Base-by-base conservation (phyloP, 2,329 filamentous ascomycete genomes). In the Eurotiales sp. region DNA sequence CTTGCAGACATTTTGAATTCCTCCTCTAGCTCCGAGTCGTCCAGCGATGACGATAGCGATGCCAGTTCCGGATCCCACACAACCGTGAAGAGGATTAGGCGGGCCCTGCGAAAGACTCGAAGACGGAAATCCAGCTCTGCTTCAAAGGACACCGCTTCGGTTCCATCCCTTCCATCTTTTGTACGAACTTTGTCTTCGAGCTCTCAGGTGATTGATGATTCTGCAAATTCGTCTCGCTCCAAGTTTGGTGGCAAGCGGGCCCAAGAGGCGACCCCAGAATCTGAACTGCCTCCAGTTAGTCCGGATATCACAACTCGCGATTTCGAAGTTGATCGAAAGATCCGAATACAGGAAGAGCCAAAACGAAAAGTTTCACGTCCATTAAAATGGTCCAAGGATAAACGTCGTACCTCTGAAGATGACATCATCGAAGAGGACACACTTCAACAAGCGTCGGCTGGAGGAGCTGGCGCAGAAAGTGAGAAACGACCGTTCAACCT, bases 1-100 rank as follows among this genome's bases (percentile, higher is more conserved):
- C 81, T 89, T 8, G 86, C 86, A 29, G 85, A 86, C 34, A 88
- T 90, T 72, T 78, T 95, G 57, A 86, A 91, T 55, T 83, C 84
- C 0, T 88, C 85, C 2, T 77, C 77, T 7, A 62, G 62, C 46
- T 64, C 64, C 8, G 63, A 77, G 5, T 81, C 78, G 0, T 82
- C 79, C 0, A 75, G 74, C 30, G 61, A 61, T 8, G 59, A 59
- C 8, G 86, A 89, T 59, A 87, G 84, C 1, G 85, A 87, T 56
- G 77, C 75, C 41, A 81, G 80, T 17, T 79, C 77, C 8, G 78
- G 77, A 45, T 87, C 85, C 3, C 79, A 82, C 45, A 89, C 84
- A 1, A 85, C 88, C 32, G 81, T 84, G 4, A 86, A 84, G 63
- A 82, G 82, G 54, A 81, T 92, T 66, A 87, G 83, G 68, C 80